Evolutionary conservation across 2,329 filamentous ascomycete genomes (phyloP).

Genomic region (Diaporthe capsici): DNA sequence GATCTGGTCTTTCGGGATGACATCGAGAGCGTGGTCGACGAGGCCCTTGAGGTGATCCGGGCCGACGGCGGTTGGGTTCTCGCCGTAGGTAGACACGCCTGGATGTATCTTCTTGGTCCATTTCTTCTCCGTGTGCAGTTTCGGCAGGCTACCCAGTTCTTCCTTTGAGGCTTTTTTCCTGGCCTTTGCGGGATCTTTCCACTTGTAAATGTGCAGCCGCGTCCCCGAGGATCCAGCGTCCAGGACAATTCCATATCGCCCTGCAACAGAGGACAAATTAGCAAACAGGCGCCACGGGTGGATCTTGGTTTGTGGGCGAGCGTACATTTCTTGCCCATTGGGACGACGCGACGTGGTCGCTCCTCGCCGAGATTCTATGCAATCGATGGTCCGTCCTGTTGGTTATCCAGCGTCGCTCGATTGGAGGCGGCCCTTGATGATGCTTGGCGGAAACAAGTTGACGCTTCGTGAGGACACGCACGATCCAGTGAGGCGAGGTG

Average conservation of each 20-base stretch:
- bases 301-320: neutral
- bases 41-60: slow-evolving; percentile 84
- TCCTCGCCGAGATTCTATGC: slow-evolving; percentile 17
- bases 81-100: slow-evolving; percentile 91
- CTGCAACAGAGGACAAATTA: slow-evolving; percentile 51
- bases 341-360: slow-evolving; percentile 33
- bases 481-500: neutral
- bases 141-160: slow-evolving; percentile 79
- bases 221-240: slow-evolving; percentile 99
- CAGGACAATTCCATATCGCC: slow-evolving; percentile 91
- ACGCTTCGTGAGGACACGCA: neutral
- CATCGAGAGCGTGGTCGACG: slow-evolving; percentile 83
- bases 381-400: neutral
- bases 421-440: neutral
- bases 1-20: slow-evolving; percentile 83
- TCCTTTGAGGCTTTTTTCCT: slow-evolving; percentile 71
- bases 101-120: slow-evolving; percentile 97
- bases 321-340: slow-evolving; percentile 44
- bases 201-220: slow-evolving; percentile 93
- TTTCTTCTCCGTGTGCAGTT: slow-evolving; percentile 84
- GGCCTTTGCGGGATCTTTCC: slow-evolving; percentile 83
- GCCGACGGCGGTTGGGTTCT: slow-evolving; percentile 82
- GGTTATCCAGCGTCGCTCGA: neutral
- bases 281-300: neutral
- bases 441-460: neutral